A percentile compares a stretch with the other conserved stretches of the same genome.
phyloP scores from a whole-genome alignment of 345 rosid species.

The Citrus reticulata region DNA sequence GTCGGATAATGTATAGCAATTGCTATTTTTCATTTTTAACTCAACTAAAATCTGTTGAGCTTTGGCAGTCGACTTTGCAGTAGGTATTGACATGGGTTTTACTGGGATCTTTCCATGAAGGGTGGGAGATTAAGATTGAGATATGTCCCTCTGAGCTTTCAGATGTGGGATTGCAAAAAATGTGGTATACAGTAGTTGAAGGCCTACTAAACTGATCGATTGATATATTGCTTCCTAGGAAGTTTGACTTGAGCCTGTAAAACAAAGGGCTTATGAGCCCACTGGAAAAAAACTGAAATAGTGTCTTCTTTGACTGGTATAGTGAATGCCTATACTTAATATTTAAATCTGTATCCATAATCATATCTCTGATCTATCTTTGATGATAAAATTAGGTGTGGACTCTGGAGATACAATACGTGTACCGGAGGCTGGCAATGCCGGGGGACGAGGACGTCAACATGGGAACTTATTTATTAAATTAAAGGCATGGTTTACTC shows the following conservation, averaged over 20 bases:
- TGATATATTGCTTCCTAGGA: neutral
- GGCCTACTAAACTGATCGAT: neutral
- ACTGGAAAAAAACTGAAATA: neutral
- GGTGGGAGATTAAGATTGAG: neutral
- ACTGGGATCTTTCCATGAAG: neutral
- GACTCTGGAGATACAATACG: slow-evolving; percentile 79
- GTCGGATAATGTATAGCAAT: neutral
- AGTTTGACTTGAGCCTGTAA: neutral
- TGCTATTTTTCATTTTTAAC: neutral
- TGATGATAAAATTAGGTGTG: slow-evolving; percentile 44
- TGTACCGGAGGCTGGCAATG: slow-evolving; percentile 68
- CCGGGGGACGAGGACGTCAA: slow-evolving; percentile 50
- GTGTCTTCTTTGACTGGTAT: neutral
- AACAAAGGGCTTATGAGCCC: neutral
- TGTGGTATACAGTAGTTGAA: neutral
- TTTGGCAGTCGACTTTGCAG: neutral
- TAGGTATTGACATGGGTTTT: neutral
- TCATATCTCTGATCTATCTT: slow-evolving; percentile 5
- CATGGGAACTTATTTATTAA: slow-evolving; percentile 73
- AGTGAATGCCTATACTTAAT: neutral
- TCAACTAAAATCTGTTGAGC: too few species aligned
- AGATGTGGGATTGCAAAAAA: neutral
- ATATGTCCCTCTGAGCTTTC: neutral
- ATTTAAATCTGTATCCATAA: neutral
- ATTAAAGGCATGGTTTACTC: slow-evolving; percentile 52